Base-by-base conservation (phyloP, 2,329 filamentous ascomycete species). In the Alternaria rosae region DNA sequence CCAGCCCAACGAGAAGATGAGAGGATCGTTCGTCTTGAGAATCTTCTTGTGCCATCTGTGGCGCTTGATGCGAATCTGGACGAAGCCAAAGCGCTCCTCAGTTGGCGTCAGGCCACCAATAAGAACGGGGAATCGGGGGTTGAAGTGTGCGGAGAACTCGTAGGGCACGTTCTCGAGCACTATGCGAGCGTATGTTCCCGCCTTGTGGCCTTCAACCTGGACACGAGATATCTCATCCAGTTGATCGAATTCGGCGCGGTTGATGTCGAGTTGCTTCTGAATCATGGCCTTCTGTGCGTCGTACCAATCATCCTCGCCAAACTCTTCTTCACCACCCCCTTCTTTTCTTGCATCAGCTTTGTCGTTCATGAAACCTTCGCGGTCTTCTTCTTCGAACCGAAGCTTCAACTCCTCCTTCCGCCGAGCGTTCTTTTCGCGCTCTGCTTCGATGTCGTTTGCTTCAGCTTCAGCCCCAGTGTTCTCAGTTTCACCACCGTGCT, bases 11-110 rank as follows among this genome's bases (percentile, higher is more conserved):
- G 94, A 97, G 84, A 99, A 95, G 77, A 99, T 97, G 54, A 99
- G 86, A 15, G 95, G 96, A 76, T 99, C 95, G 77, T 97, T 97
- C 32, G 93, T 98, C 84, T 99, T 99, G 69, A 99, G 85, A 70
- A 98, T 98, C 84, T 95, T 97, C 87, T 97, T 97, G 83, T 99
- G 95, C 96, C 96, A 99, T 69, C 95, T 87, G 79, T 99, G 95
- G 56, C 93, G 88, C 86, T 99, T 99, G 84, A 99, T 97, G 53
- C 96, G 89, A 60, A 97, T 90, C 80, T 99, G 95, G 9, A 98
- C 90, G 76, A 92, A 98, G 9, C 95, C 96, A 78, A 97, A 97
- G 53, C 96, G 89, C 79, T 98, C 94, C 80, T 99, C 95, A 0
- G 94, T 97, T 8, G 95, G 87, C 11, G 93, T 91, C 41, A 99